These are phyloP conservation scores for Diaporthe humulicola DNA, from an alignment of 2,329 filamentous ascomycete species.

Conservation along the genomic window DNA sequence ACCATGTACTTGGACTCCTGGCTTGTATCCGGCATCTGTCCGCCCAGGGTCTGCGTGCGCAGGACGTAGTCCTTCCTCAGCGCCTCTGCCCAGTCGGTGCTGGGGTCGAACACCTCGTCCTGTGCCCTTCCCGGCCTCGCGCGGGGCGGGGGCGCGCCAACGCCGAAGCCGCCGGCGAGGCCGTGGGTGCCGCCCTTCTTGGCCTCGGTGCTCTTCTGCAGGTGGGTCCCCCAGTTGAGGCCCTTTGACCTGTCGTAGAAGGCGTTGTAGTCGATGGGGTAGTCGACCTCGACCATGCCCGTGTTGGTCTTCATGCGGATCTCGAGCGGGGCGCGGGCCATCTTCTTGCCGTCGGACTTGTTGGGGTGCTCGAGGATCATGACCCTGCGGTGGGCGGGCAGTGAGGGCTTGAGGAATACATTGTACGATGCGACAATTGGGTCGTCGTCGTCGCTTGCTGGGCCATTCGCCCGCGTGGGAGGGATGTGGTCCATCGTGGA, in stretches of 20 bases:
- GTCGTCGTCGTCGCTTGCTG: constrained; percentile 60
- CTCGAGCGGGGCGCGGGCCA: constrained; percentile 70
- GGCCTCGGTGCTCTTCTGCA: constrained; percentile 71
- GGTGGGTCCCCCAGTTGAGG: constrained; percentile 82
- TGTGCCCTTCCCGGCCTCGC: constrained; percentile 44
- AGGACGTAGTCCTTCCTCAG: constrained; percentile 79
- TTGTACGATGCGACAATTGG: constrained; percentile 83
- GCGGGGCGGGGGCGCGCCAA: constrained; percentile 61
- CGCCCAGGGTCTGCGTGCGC: constrained; percentile 86
- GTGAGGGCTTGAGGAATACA: constrained; percentile 84
- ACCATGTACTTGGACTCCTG: constrained; percentile 86
- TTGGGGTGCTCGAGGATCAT: constrained; percentile 93
- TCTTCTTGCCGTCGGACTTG: constrained; percentile 70
- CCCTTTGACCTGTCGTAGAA: constrained; percentile 91
- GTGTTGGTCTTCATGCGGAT: constrained; percentile 86
- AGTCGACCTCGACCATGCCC: constrained; percentile 91
- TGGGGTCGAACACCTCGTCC: constrained; percentile 53
- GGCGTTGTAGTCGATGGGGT: constrained; percentile 79
- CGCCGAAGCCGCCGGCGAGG: constrained; percentile 79
- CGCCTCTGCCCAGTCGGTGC: constrained; percentile 75
- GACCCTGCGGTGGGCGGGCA: constrained; percentile 73
- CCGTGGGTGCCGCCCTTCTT: constrained; percentile 77
- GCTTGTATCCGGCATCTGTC: constrained; percentile 78
- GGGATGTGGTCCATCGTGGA: constrained; percentile 19
- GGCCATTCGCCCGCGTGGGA: neutral